Evolutionary conservation across 208 protist genomes (phyloP).

Genomic region (Acanthamoeba castellanii): DNA sequence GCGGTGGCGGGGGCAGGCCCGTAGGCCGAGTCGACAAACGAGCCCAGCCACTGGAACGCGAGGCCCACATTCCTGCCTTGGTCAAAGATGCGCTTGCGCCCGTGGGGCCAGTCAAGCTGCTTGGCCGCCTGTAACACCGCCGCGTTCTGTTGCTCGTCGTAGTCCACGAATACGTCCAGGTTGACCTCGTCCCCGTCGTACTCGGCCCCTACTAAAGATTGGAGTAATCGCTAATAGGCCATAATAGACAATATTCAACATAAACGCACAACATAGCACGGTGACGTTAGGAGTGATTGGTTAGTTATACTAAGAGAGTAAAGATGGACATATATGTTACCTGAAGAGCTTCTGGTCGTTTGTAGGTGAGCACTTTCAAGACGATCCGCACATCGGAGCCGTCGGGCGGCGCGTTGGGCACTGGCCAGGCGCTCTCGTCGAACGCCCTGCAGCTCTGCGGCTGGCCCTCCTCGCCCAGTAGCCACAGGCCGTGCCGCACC

Average conservation of each 20-base stretch:
- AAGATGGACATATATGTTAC: no score
- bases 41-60: slow-evolving; percentile 23
- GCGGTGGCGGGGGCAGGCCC: not conserved
- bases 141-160: not conserved
- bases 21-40: not conserved
- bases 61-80: not conserved
- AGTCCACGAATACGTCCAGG: slow-evolving; percentile 65
- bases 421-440: not conserved
- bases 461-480: not conserved
- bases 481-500: not conserved
- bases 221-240: not conserved
- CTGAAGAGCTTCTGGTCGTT: not conserved
- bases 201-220: not conserved
- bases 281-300: no score
- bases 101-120: not conserved
- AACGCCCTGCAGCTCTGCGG: not conserved
- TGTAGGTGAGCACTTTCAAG: slow-evolving; percentile 36
- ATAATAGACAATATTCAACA: not conserved
- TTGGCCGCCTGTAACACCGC: not conserved
- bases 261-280: not conserved
- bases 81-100: slow-evolving; percentile 18
- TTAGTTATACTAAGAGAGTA: no score
- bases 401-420: not conserved
- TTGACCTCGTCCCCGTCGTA: slow-evolving; percentile 58
- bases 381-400: not conserved